These are phyloP conservation scores for Macroventuria anomochaeta DNA, from an alignment of 2,329 filamentous ascomycete species.

Conservation along the genomic window DNA sequence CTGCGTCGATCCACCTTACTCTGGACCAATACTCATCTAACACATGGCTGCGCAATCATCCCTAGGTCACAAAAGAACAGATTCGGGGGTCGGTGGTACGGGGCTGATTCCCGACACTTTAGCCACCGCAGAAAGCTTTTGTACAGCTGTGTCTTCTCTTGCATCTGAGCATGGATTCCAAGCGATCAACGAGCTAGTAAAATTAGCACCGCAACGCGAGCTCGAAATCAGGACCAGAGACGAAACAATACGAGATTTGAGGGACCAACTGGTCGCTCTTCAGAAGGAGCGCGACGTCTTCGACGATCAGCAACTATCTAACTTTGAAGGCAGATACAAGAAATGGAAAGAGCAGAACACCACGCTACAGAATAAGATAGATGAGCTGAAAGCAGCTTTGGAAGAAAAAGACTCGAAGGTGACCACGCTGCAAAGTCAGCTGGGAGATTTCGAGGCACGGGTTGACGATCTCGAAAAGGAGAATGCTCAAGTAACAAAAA, in stretches of 20 bases:
- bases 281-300: background rate
- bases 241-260: background rate
- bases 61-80: too few species aligned
- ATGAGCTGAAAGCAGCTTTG: background rate
- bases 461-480: conserved; percentile 1
- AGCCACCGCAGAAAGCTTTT: background rate
- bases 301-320: background rate
- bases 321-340: conserved; percentile 2
- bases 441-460: background rate
- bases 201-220: background rate
- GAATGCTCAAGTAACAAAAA: background rate
- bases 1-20: too few species aligned
- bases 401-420: background rate
- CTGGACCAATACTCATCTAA: too few species aligned
- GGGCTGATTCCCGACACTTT: background rate
- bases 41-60: too few species aligned
- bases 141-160: background rate
- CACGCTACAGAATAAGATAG: background rate
- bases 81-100: too few species aligned
- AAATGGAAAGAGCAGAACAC: conserved; percentile 3
- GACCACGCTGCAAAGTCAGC: background rate
- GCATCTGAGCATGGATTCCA: conserved; percentile 2
- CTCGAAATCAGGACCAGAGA: background rate
- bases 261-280: background rate
- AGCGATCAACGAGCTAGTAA: background rate